phyloP scores from a whole-genome alignment of 2,329 filamentous ascomycete species.

The Phaeosphaeriaceae sp. region DNA sequence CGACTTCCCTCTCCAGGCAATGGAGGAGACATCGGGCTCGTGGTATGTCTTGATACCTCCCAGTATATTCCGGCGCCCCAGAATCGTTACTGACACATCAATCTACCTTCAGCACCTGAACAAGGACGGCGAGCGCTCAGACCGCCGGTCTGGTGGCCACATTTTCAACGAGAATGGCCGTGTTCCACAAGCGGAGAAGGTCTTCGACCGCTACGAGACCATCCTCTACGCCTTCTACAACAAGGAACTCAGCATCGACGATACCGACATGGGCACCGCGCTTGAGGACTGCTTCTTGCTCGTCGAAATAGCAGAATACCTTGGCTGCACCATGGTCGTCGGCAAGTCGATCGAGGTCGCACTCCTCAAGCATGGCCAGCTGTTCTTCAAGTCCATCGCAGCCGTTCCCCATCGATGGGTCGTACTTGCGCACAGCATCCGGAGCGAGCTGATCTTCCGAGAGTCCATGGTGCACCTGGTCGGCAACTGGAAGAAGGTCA shows the following conservation, averaged over 20 bases:
- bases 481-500: constrained; percentile 49
- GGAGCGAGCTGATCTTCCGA: constrained; percentile 54
- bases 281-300: constrained; percentile 52
- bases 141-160: constrained; percentile 22
- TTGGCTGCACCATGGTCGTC: constrained; percentile 53
- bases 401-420: constrained; percentile 55
- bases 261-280: constrained; percentile 47
- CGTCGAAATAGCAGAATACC: constrained; percentile 55
- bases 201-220: constrained; percentile 49
- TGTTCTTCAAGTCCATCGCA: constrained; percentile 55
- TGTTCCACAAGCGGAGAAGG: constrained; percentile 29
- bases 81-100: constrained; percentile 2
- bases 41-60: constrained; percentile 28
- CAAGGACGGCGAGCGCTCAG: constrained; percentile 35
- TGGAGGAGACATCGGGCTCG: constrained; percentile 31
- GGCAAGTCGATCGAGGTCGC: constrained; percentile 56
- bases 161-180: constrained; percentile 47
- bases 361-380: constrained; percentile 56
- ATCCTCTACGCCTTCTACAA: constrained; percentile 58
- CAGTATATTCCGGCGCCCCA: not conserved
- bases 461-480: constrained; percentile 55
- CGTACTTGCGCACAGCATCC: constrained; percentile 54
- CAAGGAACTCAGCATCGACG: constrained; percentile 49
- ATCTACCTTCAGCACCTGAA: constrained; percentile 50
- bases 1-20: constrained; percentile 23